Evolutionary conservation across 2,329 filamentous ascomycete species (phyloP), one percentile per base, ranked within the genome.

Genomic region (Hyphodiscus sp.): DNA sequence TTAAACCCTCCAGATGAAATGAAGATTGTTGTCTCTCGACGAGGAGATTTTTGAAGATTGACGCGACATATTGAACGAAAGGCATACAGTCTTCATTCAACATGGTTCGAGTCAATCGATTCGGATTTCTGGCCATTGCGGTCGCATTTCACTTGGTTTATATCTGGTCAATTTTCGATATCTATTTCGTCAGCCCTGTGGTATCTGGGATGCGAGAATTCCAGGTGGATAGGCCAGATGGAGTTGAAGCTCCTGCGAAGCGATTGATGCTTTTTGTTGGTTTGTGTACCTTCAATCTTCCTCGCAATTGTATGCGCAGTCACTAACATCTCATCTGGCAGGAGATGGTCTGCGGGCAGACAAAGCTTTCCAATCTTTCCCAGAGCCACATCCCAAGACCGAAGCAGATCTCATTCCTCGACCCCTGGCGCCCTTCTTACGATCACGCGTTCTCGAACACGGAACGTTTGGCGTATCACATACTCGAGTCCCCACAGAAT

Each of bases 391-490:
- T 59, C 79, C 84, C 18, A 71, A 85, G 60, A 75, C 78, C 58
- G 79, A 83, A 48, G 77, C 81, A 44, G 82, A 88, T 65, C 75
- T 85, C n/a, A 73, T 75, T 13, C 87, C 89, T 8, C 85, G 89
- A 53, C 90, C 89, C 19, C 82, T 99, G 51, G 90, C 92, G 33
- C 94, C 94, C 0, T 99, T 90, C 69, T 77, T 99, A 49, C 89
- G 94, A 63, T 96, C 91, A 41, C 85, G 88, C 65, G 86, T 96
- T 19, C 81, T 97, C 45, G 80, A 89, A 60, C 84, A 95, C 64
- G 94, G 91, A 57, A 99, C 94, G 1, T 99, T 99, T 70, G 94
- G 94, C 38, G 90, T 99, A 41, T 97, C 92, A 1, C 94, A 99
- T 70, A 99, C 94, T 7, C 85, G 94, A 48, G 92, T 99, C 1